Percentiles rank a stretch among this genome's conserved stretches.
Conservation (phyloP, 2,329 filamentous ascomycete genomes). For the Pseudovirgaria hyperparasitica region DNA sequence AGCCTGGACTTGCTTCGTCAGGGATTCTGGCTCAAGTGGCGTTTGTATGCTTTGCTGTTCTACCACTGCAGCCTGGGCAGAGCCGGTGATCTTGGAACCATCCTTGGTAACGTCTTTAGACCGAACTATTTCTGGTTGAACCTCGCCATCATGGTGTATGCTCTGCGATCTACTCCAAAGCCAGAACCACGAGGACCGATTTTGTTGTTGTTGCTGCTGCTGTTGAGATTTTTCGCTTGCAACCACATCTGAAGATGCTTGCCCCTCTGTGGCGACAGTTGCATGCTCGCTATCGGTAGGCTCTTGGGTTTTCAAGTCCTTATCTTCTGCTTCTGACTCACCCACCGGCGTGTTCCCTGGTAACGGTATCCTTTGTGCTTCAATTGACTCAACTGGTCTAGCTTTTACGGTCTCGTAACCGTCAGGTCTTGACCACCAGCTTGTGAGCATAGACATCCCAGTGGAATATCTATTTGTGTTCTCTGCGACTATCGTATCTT, state of each 20-base stretch:
- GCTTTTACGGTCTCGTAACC: constrained; percentile 23
- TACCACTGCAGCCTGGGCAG: too few species aligned
- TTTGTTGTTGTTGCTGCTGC: constrained; percentile 6
- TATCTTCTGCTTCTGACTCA: constrained; percentile 15
- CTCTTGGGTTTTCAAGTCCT: constrained; percentile 11
- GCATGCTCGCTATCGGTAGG: constrained; percentile 2
- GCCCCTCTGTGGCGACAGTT: constrained; percentile 6
- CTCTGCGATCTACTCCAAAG: constrained; percentile 35
- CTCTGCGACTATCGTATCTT: constrained; percentile 8
- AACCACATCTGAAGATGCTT: constrained; percentile 8
- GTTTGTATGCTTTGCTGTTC: constrained; percentile 1
- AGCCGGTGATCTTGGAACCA: too few species aligned
- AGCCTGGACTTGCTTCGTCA: constrained; percentile 4
- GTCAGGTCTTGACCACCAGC: constrained; percentile 39
- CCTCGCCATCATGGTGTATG: constrained; percentile 4
- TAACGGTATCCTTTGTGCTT: constrained; percentile 28
- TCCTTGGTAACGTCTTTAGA: too few species aligned
- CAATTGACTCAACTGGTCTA: constrained; percentile 15
- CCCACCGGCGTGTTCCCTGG: constrained; percentile 25
- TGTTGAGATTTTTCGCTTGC: constrained; percentile 1
- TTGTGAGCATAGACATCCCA: constrained; percentile 28
- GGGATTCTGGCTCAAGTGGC: constrained; percentile 1
- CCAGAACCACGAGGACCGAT: constrained; percentile 34
- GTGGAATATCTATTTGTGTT: constrained; percentile 7
- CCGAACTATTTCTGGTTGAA: constrained; percentile 4